phyloP scores from a whole-genome alignment of 345 rosid genomes.

The Clausena lansium region DNA sequence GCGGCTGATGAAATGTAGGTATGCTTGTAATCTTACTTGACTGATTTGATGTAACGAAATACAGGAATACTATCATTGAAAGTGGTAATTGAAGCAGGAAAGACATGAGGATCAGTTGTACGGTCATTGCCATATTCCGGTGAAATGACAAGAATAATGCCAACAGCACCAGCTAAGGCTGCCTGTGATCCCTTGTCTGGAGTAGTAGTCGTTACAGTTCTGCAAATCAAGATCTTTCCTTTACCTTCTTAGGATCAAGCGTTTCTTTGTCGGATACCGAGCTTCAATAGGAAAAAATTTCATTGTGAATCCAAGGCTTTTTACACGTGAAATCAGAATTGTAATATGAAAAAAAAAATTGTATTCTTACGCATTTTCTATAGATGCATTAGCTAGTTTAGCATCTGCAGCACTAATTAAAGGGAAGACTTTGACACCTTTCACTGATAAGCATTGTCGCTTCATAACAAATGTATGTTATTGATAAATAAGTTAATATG shows the following conservation, averaged over 20 bases:
- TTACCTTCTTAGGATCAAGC: conserved; percentile 57
- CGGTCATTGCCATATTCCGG: conserved; percentile 41
- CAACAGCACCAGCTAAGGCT: conserved; percentile 63
- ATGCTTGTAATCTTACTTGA: conserved; percentile 31
- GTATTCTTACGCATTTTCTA: conserved; percentile 53
- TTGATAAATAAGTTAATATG: neutral
- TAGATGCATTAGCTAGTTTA: conserved; percentile 45
- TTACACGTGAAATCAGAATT: neutral
- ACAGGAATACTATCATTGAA: conserved; percentile 46
- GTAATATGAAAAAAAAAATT: neutral
- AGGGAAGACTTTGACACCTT: conserved; percentile 45
- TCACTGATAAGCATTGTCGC: conserved; percentile 74
- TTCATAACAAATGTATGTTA: conserved; percentile 13
- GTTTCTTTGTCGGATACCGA: conserved; percentile 50
- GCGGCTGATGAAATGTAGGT: neutral
- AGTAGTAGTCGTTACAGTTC: conserved; percentile 46
- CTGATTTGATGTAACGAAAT: conserved; percentile 47
- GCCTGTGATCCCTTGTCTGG: conserved; percentile 63
- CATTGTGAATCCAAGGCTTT: neutral
- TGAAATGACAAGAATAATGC: conserved; percentile 67
- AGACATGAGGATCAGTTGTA: conserved; percentile 56
- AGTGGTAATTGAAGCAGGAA: conserved; percentile 69
- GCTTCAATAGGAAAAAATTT: conserved; percentile 29
- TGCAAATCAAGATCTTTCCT: conserved; percentile 75
- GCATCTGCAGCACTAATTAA: conserved; percentile 57